phyloP scores from a whole-genome alignment of 805 yeast genomes.

The Cyberlindnera sargentensis region DNA sequence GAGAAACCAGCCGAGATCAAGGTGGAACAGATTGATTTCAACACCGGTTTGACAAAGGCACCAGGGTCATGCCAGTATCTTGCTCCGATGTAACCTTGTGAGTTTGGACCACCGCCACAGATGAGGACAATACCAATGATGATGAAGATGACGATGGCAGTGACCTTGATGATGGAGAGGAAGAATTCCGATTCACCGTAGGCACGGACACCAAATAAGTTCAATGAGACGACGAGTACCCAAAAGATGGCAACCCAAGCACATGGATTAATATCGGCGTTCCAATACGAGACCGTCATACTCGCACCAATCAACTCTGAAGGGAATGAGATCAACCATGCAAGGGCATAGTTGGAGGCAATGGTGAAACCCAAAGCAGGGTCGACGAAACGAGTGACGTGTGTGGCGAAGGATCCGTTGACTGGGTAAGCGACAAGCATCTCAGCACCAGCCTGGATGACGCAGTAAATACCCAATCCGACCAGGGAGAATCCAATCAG shows the following conservation, averaged over 20 bases:
- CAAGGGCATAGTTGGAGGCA: slow-evolving; percentile 46
- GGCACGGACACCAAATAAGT: slow-evolving; percentile 45
- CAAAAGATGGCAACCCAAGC: slow-evolving; percentile 56
- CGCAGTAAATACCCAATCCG: slow-evolving; percentile 51
- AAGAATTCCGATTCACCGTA: slow-evolving; percentile 50
- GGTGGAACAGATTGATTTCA: slow-evolving; percentile 68
- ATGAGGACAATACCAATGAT: slow-evolving; percentile 41
- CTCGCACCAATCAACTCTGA: slow-evolving; percentile 55
- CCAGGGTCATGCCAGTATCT: slow-evolving; percentile 47
- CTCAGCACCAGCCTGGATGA: slow-evolving; percentile 56
- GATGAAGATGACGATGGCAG: slow-evolving; percentile 40
- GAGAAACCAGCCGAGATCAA: slow-evolving; percentile 74
- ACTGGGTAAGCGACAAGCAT: slow-evolving; percentile 46
- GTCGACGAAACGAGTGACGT: slow-evolving; percentile 45
- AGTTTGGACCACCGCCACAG: slow-evolving; percentile 37
- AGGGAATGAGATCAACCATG: slow-evolving; percentile 52
- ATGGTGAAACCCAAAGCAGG: slow-evolving; percentile 51
- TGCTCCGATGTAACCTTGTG: slow-evolving; percentile 34
- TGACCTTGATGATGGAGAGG: slow-evolving; percentile 39
- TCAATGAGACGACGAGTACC: slow-evolving; percentile 38
- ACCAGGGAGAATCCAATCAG: slow-evolving; percentile 48
- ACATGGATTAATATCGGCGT: slow-evolving; percentile 37
- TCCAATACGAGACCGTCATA: slow-evolving; percentile 52
- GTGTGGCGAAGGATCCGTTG: slow-evolving; percentile 46
- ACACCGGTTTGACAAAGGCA: slow-evolving; percentile 44